Evolutionary conservation across 163 green algal genomes (phyloP).

Genomic region (Chlorella variabilis): DNA sequence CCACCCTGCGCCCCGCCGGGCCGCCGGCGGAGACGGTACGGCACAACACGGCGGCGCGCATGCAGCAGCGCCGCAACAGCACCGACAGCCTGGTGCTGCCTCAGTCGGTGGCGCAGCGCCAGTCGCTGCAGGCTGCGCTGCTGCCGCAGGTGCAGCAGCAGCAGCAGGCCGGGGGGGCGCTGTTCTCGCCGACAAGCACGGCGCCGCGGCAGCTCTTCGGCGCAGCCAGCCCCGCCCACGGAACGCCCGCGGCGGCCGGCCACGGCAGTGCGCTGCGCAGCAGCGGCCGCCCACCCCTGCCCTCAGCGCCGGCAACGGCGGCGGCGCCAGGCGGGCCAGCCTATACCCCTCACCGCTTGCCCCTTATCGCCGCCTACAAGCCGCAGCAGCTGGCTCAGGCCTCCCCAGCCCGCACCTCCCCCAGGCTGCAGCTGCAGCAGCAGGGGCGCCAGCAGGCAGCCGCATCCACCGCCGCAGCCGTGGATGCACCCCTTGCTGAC

Average conservation of each 20-base stretch:
- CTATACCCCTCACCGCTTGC: too few species aligned
- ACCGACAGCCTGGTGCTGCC: constrained; percentile 12
- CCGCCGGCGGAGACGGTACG: not conserved
- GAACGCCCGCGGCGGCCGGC: not conserved
- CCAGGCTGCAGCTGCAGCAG: too few species aligned
- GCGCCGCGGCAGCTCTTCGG: not conserved
- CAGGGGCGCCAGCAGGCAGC: too few species aligned
- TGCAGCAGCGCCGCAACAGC: constrained; percentile 16
- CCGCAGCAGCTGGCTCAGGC: too few species aligned
- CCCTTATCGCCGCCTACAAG: too few species aligned
- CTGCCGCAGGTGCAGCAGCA: not conserved
- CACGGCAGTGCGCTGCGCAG: not conserved
- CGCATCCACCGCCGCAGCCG: too few species aligned
- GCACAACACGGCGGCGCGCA: not conserved
- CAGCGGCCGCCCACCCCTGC: not conserved
- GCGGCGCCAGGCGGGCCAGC: too few species aligned
- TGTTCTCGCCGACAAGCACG: not conserved
- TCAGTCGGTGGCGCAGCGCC: not conserved
- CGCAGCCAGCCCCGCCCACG: not conserved
- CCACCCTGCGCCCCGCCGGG: not conserved
- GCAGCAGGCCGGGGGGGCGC: too few species aligned
- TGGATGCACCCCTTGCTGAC: too few species aligned
- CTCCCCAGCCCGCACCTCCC: too few species aligned
- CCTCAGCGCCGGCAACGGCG: not conserved
- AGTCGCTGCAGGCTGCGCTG: not conserved